Percentiles rank a stretch among this genome's conserved stretches.
These are phyloP conservation scores for Rachicladosporium sp. DNA, from an alignment of 2,329 filamentous ascomycete genomes.

Conservation along the genomic window DNA sequence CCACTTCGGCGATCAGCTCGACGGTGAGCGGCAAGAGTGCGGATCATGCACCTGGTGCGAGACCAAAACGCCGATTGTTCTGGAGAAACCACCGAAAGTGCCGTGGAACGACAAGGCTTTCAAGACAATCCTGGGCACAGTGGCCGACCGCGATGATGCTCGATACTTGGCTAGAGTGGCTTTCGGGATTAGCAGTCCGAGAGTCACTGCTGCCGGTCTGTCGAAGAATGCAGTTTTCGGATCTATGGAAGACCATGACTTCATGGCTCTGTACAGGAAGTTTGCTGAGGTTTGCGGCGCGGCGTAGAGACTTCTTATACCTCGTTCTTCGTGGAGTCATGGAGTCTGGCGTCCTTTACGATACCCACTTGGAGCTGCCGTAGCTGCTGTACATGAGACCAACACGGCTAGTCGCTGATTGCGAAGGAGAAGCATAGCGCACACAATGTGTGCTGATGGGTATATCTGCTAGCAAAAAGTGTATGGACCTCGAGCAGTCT, in stretches of 20 bases:
- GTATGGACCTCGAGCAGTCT: too few species aligned
- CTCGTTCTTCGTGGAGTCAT: too few species aligned
- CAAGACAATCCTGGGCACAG: constrained; percentile 30
- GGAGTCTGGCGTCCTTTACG: too few species aligned
- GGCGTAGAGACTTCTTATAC: background rate
- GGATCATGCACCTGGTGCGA: constrained; percentile 43
- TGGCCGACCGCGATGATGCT: constrained; percentile 43
- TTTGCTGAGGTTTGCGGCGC: background rate
- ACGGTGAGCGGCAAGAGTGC: constrained; percentile 33
- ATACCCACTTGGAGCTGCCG: too few species aligned
- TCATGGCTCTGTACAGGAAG: constrained; percentile 22
- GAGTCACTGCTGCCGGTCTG: constrained; percentile 38
- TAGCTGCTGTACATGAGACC: too few species aligned
- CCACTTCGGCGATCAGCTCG: constrained; percentile 46
- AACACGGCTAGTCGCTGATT: too few species aligned
- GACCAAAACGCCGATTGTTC: constrained; percentile 20
- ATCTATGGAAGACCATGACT: constrained; percentile 44
- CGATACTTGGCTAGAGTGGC: constrained; percentile 47
- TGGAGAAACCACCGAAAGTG: constrained; percentile 29
- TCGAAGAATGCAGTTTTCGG: constrained; percentile 36
- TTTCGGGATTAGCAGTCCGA: constrained; percentile 50
- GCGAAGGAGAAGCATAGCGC: too few species aligned
- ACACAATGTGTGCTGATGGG: too few species aligned
- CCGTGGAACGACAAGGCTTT: constrained; percentile 31
- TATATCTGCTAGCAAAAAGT: too few species aligned